Conservation (phyloP, 441 rosid species). For the Pelargonium exstipulatum region DNA sequence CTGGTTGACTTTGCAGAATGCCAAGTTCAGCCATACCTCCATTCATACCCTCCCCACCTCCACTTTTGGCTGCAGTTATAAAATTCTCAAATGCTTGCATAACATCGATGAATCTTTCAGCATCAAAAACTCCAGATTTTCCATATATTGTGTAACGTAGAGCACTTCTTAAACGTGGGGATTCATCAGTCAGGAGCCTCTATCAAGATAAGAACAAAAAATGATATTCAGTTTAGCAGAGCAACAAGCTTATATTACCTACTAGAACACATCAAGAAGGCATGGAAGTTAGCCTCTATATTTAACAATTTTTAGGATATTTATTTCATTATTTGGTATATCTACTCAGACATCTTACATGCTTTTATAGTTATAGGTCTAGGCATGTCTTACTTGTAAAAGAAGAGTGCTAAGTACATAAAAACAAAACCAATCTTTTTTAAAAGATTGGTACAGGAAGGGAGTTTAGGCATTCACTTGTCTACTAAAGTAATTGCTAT, state of each 20-base stretch:
- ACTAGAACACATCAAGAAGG: not conserved
- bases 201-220: slow-evolving; percentile 27
- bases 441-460: not conserved
- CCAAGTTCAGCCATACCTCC: slow-evolving; percentile 94
- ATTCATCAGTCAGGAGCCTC: slow-evolving; percentile 94
- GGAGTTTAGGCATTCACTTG: not conserved
- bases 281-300: not conserved
- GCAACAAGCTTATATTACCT: not conserved
- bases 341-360: not conserved
- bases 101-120: slow-evolving; percentile 95
- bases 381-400: not conserved
- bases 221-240: slow-evolving; percentile 7
- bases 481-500: not conserved
- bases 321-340: not conserved
- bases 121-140: slow-evolving; percentile 86
- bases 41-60: slow-evolving; percentile 82
- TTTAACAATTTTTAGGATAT: not conserved
- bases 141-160: slow-evolving; percentile 92
- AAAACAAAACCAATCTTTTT: not conserved
- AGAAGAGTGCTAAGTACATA: not conserved
- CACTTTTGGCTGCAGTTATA: slow-evolving; percentile 95
- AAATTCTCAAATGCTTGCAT: slow-evolving; percentile 98
- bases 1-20: slow-evolving; percentile 44
- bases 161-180: slow-evolving; percentile 79
- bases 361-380: not conserved